These are phyloP conservation scores for Hordeum pubiflorum DNA, from an alignment of 202 grass and related monocot species.

Conservation along the genomic window DNA sequence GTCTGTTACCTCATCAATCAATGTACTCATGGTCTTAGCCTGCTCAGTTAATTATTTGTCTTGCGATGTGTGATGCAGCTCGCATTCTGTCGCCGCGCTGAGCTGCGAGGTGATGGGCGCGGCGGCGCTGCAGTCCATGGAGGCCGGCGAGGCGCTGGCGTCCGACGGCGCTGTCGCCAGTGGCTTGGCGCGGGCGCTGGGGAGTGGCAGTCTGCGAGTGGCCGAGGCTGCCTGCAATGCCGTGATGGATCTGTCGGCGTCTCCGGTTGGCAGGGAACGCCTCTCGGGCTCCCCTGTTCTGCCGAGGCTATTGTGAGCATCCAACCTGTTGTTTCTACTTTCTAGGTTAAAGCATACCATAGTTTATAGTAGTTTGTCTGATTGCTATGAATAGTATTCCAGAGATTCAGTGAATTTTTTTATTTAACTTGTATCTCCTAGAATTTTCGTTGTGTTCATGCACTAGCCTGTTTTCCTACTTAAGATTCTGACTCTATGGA, in stretches of 20 bases:
- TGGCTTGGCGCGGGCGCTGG: slow-evolving; percentile 35
- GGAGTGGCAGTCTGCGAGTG: slow-evolving; percentile 19
- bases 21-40: not conserved
- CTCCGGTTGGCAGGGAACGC: slow-evolving; percentile 37
- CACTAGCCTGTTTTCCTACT: not conserved
- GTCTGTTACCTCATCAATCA: not conserved
- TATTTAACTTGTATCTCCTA: not conserved
- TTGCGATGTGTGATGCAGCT: slow-evolving; percentile 10
- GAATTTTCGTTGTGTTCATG: not conserved
- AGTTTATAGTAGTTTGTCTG: not conserved
- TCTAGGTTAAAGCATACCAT: not conserved
- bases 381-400: not conserved
- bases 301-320: slow-evolving; percentile 59
- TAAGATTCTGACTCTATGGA: not conserved
- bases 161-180: slow-evolving; percentile 32
- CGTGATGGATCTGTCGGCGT: slow-evolving; percentile 64
- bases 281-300: slow-evolving; percentile 38
- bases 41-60: not conserved
- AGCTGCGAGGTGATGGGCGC: slow-evolving; percentile 51
- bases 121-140: slow-evolving; percentile 51
- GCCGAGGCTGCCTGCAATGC: slow-evolving; percentile 37
- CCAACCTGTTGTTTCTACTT: not conserved
- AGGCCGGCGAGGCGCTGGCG: slow-evolving; percentile 31
- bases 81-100: slow-evolving; percentile 31
- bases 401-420: not conserved